These are phyloP conservation scores for Trametopsis cervina DNA, from an alignment of 768 basidiomycete genomes.

Conservation along the genomic window DNA sequence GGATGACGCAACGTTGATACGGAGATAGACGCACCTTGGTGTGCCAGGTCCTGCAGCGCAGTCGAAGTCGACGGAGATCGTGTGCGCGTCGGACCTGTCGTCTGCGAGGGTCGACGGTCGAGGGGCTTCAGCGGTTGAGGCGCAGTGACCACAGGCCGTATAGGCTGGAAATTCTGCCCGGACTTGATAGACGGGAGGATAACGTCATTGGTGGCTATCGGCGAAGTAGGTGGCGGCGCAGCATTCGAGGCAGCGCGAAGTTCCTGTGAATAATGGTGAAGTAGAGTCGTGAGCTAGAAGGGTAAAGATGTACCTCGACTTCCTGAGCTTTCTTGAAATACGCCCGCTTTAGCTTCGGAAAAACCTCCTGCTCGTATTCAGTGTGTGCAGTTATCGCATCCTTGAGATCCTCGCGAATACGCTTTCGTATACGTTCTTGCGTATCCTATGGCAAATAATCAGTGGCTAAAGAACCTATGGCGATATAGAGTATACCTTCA, in stretches of 20 bases:
- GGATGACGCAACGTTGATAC: not conserved
- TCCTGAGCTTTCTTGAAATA: constrained; percentile 86
- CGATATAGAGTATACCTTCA: constrained; percentile 45
- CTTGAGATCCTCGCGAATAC: constrained; percentile 88
- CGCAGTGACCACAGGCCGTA: constrained; percentile 49
- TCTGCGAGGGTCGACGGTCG: constrained; percentile 65
- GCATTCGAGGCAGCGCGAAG: constrained; percentile 50
- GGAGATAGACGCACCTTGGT: constrained; percentile 48
- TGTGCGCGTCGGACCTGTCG: constrained; percentile 45
- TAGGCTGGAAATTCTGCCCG: constrained; percentile 39
- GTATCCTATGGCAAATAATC: constrained; percentile 54
- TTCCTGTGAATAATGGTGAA: constrained; percentile 38
- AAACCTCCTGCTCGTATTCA: constrained; percentile 72
- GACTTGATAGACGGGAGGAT: constrained; percentile 27
- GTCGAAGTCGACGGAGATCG: constrained; percentile 80
- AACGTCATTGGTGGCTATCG: constrained; percentile 24
- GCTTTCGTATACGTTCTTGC: constrained; percentile 86
- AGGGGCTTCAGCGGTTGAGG: constrained; percentile 73
- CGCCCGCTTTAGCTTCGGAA: constrained; percentile 73
- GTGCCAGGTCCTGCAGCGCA: constrained; percentile 81
- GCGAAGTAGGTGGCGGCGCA: constrained; percentile 26
- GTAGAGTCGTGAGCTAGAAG: constrained; percentile 8
- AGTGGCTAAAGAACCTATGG: not conserved
- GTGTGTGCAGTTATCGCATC: constrained; percentile 68
- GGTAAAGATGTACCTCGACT: constrained; percentile 55